A percentile compares a stretch with the other conserved stretches of the same genome.
phyloP scores from a whole-genome alignment of 129 eudicot species.

The Artemisia annua region DNA sequence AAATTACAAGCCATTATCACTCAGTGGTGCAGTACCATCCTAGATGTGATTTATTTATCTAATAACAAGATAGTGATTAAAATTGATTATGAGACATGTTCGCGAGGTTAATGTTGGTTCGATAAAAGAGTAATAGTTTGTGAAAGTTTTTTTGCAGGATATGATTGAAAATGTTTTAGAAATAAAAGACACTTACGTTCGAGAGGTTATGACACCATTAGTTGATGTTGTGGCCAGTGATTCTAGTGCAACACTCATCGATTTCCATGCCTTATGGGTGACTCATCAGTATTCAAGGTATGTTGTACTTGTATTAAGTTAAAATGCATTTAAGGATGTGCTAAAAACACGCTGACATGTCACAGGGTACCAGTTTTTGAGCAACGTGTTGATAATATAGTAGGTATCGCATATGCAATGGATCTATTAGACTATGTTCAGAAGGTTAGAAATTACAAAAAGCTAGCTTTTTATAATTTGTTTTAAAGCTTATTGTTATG shows the following conservation, averaged over 20 bases:
- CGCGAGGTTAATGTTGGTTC: neutral
- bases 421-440: slow-evolving; percentile 91
- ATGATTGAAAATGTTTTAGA: slow-evolving; percentile 99
- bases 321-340: slow-evolving; percentile 8
- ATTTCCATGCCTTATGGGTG: slow-evolving; percentile 88
- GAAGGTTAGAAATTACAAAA: slow-evolving; percentile 49
- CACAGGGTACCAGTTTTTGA: slow-evolving; percentile 97
- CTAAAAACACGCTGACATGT: slow-evolving; percentile 15
- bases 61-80: no score
- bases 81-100: neutral
- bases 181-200: slow-evolving; percentile 94
- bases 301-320: slow-evolving; percentile 3
- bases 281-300: slow-evolving; percentile 98
- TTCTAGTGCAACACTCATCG: slow-evolving; percentile 82
- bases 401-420: slow-evolving; percentile 98
- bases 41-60: no score
- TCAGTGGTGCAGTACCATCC: no score
- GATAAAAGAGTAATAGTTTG: slow-evolving; percentile 7
- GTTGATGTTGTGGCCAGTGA: slow-evolving; percentile 98
- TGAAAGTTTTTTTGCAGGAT: slow-evolving; percentile 57
- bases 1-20: no score
- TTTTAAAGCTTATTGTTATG: slow-evolving; percentile 9
- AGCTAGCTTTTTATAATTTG: neutral
- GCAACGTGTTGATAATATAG: slow-evolving; percentile 94
- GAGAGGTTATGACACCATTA: slow-evolving; percentile 99